These are phyloP conservation scores for Blepharisma undulans DNA, from an alignment of 169 alveolate species.

Conservation along the genomic window DNA sequence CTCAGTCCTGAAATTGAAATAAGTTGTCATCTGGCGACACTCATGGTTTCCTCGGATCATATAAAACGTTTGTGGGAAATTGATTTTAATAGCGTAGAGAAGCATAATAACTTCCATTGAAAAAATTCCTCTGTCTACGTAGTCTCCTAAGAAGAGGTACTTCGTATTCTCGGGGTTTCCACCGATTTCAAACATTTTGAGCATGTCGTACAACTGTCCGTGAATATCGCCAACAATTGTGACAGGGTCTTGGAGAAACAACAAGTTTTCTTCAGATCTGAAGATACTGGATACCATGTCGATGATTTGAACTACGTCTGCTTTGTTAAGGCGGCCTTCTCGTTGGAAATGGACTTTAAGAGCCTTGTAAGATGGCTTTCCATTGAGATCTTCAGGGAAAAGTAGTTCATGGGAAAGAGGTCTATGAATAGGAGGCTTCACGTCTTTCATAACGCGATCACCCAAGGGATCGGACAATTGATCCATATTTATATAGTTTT, in stretches of 20 bases:
- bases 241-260: slow-evolving; percentile 84
- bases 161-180: slow-evolving; percentile 56
- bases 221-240: slow-evolving; percentile 95
- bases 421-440: slow-evolving; percentile 85
- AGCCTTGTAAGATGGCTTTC: slow-evolving; percentile 40
- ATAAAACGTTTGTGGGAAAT: slow-evolving; percentile 86
- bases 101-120: slow-evolving; percentile 91
- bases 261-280: slow-evolving; percentile 87
- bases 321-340: slow-evolving; percentile 90
- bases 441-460: slow-evolving; percentile 80
- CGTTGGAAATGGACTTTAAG: not conserved
- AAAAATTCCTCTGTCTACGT: slow-evolving; percentile 95
- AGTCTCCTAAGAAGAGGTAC: slow-evolving; percentile 96
- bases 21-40: slow-evolving; percentile 96
- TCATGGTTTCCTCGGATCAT: slow-evolving; percentile 97
- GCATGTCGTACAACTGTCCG: slow-evolving; percentile 89
- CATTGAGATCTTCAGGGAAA: slow-evolving; percentile 38
- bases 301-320: slow-evolving; percentile 80
- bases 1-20: slow-evolving; percentile 96
- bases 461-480: slow-evolving; percentile 82
- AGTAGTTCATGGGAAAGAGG: slow-evolving; percentile 42
- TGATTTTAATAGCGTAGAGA: slow-evolving; percentile 87
- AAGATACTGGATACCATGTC: slow-evolving; percentile 71
- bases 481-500: slow-evolving; percentile 59
- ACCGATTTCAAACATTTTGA: slow-evolving; percentile 50